Evolutionary conservation across 495 filamentous ascomycete species (phyloP), one percentile per base, ranked within the genome.

Genomic region (Talaromyces proteolyticus): DNA sequence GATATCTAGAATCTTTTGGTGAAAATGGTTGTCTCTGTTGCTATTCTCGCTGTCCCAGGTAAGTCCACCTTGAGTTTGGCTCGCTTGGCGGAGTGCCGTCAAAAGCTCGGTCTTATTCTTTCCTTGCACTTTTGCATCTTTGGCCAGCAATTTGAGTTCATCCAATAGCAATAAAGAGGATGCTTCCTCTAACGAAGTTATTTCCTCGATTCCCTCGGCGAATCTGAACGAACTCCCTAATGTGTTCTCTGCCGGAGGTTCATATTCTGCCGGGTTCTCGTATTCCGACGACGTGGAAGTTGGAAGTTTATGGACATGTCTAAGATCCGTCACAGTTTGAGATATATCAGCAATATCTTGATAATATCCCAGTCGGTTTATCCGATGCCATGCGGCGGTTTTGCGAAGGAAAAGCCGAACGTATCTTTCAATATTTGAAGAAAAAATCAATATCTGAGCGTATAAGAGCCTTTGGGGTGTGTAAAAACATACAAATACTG

Each of bases 341-440:
- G 75, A 66, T 42, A 91, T 66, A 62, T 96, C 82, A 42, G 83
- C 75, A 49, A 97, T 88, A 61, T 98, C 91, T 44, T 81, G 79
- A 57, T 91, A 80, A 58, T 95, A 94, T 0, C 80, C 78, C 19
- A 98, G 61, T 19, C 81, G 78, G 53, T 78, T 76, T 52, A 91
- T 79, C 25, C 93, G 88, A 69, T 96, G 91, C 93, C 93, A 98
- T 2, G 84, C 81, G n/a, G 88, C 83, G 1, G 89, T 93, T 64
- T 98, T 98, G 42, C 93, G 87, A 6, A 98, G 77, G 57, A 98
- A 98, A 5, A 98, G 69, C 11, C 93, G 85, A 11, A 96, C 91
- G 70, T 96, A 98, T 57, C 84, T 87, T n/a, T 49, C 19, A 24
- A 39, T 20, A 51, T 46, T 25, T n/a, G 41, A 42, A 42, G 3